These are phyloP conservation scores for Sclerotinia subarctica DNA, from an alignment of 2,329 filamentous ascomycete species.

Conservation along the genomic window DNA sequence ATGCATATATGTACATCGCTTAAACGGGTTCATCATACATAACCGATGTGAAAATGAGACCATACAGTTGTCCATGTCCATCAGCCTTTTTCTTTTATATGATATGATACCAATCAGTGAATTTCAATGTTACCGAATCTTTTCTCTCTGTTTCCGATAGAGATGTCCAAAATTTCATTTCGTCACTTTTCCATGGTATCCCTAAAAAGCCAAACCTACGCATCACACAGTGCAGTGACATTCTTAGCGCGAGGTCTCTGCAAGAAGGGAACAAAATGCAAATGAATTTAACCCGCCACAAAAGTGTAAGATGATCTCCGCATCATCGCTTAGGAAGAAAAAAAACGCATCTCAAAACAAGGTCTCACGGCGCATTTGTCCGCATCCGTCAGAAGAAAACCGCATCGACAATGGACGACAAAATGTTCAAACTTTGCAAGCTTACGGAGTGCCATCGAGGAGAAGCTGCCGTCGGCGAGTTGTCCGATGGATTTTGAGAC, in stretches of 20 bases:
- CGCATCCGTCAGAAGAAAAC: background rate
- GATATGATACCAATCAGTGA: background rate
- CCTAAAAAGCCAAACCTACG: background rate
- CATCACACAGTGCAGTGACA: background rate
- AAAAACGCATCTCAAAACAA: background rate
- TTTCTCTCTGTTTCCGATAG: background rate
- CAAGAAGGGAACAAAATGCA: background rate
- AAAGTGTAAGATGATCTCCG: background rate
- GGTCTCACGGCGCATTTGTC: background rate
- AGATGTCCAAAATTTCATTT: background rate
- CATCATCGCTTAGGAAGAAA: background rate
- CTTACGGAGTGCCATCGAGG: background rate
- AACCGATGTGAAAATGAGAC: background rate
- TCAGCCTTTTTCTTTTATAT: background rate
- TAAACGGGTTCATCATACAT: background rate
- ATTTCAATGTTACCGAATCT: background rate
- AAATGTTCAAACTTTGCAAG: no score
- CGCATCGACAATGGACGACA: background rate
- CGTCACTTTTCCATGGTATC: background rate
- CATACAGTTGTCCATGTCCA: background rate
- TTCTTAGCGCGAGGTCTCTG: background rate
- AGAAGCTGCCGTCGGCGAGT: background rate
- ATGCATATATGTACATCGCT: conserved; percentile 4
- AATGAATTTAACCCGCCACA: background rate
- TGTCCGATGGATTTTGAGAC: background rate